Evolutionary conservation across 495 filamentous ascomycete genomes (phyloP).

Genomic region (Darksidea phi): DNA sequence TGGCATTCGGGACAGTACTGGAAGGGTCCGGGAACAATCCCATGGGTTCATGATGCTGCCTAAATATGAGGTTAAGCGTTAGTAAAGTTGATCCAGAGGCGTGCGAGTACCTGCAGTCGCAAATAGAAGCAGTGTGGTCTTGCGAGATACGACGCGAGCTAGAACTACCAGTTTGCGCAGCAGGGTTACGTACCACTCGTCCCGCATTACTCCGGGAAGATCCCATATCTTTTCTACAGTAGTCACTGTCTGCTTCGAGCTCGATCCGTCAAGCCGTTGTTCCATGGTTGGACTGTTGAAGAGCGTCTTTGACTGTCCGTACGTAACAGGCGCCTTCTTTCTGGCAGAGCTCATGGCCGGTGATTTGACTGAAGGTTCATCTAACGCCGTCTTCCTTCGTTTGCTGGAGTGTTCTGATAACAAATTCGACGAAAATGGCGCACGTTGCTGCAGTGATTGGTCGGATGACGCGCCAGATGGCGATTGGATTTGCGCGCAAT

Average conservation of each 20-base stretch:
- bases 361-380: slow-evolving; percentile 2
- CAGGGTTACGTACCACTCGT: not conserved
- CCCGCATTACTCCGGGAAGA: slow-evolving; percentile 19
- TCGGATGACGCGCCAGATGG: not conserved
- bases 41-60: slow-evolving; percentile 27
- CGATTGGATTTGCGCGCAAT: slow-evolving; percentile 22
- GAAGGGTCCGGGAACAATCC: slow-evolving; percentile 30
- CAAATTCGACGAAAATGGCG: not conserved
- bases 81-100: too few species aligned
- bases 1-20: slow-evolving; percentile 35
- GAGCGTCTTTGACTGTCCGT: slow-evolving; percentile 11
- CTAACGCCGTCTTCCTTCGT: slow-evolving; percentile 19
- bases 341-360: not conserved
- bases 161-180: too few species aligned
- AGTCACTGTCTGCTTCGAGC: too few species aligned
- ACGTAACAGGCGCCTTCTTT: slow-evolving; percentile 5
- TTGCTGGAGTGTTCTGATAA: slow-evolving; percentile 8
- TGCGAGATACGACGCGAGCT: too few species aligned
- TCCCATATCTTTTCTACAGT: slow-evolving; percentile 5
- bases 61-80: not conserved
- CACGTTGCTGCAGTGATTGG: not conserved
- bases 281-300: slow-evolving; percentile 10
- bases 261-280: not conserved
- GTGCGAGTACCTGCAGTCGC: too few species aligned
- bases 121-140: too few species aligned